Percentiles rank a stretch among this genome's conserved stretches.
Conservation (phyloP, 2,329 filamentous ascomycete genomes). For the Pyrenochaeta sp. region DNA sequence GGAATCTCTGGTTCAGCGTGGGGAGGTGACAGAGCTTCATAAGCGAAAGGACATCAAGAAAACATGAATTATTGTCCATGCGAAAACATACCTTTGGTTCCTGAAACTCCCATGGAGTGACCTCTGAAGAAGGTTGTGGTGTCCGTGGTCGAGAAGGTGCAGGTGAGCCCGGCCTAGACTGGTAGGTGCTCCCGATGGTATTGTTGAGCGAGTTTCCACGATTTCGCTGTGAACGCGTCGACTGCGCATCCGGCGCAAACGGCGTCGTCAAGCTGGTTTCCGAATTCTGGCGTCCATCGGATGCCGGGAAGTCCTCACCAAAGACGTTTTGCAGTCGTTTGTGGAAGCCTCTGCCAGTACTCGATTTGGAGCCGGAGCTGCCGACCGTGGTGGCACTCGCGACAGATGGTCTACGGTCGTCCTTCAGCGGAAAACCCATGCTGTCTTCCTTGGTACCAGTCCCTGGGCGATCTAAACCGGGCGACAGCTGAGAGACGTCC, state of each 20-base stretch:
- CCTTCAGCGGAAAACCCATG: slow-evolving; percentile 56
- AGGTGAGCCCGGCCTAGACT: slow-evolving; percentile 71
- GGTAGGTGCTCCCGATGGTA: slow-evolving; percentile 58
- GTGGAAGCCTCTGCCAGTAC: slow-evolving; percentile 69
- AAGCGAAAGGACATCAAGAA: too few species aligned
- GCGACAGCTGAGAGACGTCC: slow-evolving; percentile 72
- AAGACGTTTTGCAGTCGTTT: slow-evolving; percentile 92
- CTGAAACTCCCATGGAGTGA: slow-evolving; percentile 97
- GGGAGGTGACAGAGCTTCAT: background rate
- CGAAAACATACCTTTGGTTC: slow-evolving; percentile 71
- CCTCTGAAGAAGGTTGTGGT: slow-evolving; percentile 87
- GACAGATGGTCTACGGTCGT: slow-evolving; percentile 84
- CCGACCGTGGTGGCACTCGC: slow-evolving; percentile 88
- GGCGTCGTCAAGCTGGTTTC: slow-evolving; percentile 68
- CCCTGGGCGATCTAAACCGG: slow-evolving; percentile 67
- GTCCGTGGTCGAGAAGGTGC: slow-evolving; percentile 79
- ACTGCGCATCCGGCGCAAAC: slow-evolving; percentile 62
- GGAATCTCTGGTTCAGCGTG: background rate
- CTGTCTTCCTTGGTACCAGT: slow-evolving; percentile 59
- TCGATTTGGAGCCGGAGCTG: slow-evolving; percentile 81
- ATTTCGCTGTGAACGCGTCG: slow-evolving; percentile 71
- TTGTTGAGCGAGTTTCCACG: slow-evolving; percentile 84
- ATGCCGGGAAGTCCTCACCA: slow-evolving; percentile 84
- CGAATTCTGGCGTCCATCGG: slow-evolving; percentile 69
- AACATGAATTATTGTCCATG: too few species aligned